Conservation (phyloP, 306 rosid species). For the Quercus rubra region DNA sequence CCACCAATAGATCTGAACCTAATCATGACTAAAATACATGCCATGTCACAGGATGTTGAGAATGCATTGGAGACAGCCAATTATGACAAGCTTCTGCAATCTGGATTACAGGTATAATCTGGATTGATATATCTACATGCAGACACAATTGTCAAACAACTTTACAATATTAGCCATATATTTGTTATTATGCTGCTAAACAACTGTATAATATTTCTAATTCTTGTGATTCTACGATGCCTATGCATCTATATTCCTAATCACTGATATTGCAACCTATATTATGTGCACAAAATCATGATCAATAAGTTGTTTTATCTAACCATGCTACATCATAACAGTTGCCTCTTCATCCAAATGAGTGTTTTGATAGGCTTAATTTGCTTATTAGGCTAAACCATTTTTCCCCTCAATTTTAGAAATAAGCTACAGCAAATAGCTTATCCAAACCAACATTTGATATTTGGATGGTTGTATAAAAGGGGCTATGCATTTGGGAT, state of each 20-base stretch:
- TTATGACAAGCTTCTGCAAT: conserved; percentile 93
- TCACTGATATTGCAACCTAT: background rate
- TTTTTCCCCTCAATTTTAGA: too few species aligned
- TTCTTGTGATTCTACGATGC: background rate
- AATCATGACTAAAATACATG: conserved; percentile 49
- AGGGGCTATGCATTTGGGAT: conserved; percentile 2
- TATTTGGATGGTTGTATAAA: background rate
- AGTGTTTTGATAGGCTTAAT: too few species aligned
- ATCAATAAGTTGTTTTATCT: background rate
- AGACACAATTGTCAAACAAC: background rate
- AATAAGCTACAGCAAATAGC: too few species aligned
- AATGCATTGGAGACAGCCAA: conserved; percentile 83
- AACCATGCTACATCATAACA: background rate
- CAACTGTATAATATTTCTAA: background rate
- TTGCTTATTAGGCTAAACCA: too few species aligned
- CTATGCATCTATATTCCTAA: background rate
- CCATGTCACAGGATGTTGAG: conserved; percentile 74
- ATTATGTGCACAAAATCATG: background rate
- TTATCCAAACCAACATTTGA: too few species aligned
- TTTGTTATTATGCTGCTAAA: background rate
- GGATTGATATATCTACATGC: background rate
- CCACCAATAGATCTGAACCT: conserved; percentile 66
- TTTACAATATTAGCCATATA: too few species aligned
- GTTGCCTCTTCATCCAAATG: background rate
- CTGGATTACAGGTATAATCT: conserved; percentile 79